phyloP scores from a whole-genome alignment of 345 rosid genomes.

The Raphanus raphanistrum region DNA sequence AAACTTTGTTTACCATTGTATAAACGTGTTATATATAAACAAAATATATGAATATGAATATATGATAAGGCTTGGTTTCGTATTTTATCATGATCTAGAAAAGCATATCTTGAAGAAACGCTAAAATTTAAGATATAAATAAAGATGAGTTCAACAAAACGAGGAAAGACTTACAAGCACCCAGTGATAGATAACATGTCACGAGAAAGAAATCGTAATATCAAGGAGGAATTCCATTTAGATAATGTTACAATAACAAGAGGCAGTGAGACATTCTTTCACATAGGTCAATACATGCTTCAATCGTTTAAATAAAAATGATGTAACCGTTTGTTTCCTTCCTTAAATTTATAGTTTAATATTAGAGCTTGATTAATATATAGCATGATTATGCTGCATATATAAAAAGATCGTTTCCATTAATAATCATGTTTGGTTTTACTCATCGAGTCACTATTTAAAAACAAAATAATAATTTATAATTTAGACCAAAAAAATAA shows the following conservation, averaged over 20 bases:
- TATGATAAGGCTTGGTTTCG: neutral
- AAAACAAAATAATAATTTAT: neutral
- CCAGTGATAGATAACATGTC: neutral
- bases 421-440: neutral
- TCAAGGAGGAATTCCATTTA: neutral
- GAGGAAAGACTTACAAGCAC: neutral
- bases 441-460: neutral
- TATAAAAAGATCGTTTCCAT: neutral
- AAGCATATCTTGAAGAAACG: neutral
- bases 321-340: neutral
- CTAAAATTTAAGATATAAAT: neutral
- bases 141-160: neutral
- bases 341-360: neutral
- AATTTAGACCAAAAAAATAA: neutral
- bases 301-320: neutral
- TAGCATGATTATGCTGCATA: neutral
- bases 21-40: neutral
- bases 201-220: neutral
- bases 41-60: neutral
- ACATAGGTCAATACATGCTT: neutral
- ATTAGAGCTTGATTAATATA: neutral
- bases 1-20: neutral
- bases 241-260: neutral
- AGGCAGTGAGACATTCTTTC: slow-evolving; percentile 7
- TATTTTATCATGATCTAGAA: neutral